A percentile compares a stretch with the other conserved stretches of the same genome.
These are phyloP conservation scores for Hypoxylon crocopeplum DNA, from an alignment of 495 filamentous ascomycete species.

Conservation along the genomic window DNA sequence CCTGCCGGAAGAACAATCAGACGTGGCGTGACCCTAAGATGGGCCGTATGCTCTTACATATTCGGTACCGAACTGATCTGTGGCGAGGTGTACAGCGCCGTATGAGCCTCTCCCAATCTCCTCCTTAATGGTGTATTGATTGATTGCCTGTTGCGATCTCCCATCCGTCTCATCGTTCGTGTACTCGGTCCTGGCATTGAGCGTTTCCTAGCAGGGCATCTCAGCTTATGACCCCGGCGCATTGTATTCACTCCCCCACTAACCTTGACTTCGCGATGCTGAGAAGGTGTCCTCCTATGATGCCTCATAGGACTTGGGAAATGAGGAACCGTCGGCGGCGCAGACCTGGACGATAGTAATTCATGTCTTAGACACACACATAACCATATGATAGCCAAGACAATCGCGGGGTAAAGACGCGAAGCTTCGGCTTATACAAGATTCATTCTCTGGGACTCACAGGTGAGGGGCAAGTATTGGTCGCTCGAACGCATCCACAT, in stretches of 20 bases:
- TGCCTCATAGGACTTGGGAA: conserved; percentile 76
- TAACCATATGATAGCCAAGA: conserved; percentile 16
- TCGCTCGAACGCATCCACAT: conserved; percentile 27
- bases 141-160: conserved; percentile 76
- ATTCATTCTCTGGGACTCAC: conserved; percentile 36
- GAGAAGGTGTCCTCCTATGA: conserved; percentile 73
- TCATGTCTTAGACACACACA: conserved; percentile 23
- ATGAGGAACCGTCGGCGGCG: conserved; percentile 45
- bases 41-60: conserved; percentile 67
- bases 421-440: conserved; percentile 10
- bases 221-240: conserved; percentile 5
- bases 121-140: conserved; percentile 92
- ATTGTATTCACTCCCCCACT: conserved; percentile 18
- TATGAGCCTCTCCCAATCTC: conserved; percentile 97
- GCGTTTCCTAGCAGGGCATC: conserved; percentile 71
- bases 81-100: conserved; percentile 89
- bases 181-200: conserved; percentile 89
- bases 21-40: conserved; percentile 13
- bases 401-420: conserved; percentile 19
- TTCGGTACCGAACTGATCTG: conserved; percentile 90
- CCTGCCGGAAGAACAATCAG: conserved; percentile 58
- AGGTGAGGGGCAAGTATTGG: conserved; percentile 35
- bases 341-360: conserved; percentile 41
- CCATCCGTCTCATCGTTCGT: conserved; percentile 85
- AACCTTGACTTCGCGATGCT: conserved; percentile 75